Evolutionary conservation across 179 eudicot species (phyloP).

Genomic region (Gypsophila paniculata): DNA sequence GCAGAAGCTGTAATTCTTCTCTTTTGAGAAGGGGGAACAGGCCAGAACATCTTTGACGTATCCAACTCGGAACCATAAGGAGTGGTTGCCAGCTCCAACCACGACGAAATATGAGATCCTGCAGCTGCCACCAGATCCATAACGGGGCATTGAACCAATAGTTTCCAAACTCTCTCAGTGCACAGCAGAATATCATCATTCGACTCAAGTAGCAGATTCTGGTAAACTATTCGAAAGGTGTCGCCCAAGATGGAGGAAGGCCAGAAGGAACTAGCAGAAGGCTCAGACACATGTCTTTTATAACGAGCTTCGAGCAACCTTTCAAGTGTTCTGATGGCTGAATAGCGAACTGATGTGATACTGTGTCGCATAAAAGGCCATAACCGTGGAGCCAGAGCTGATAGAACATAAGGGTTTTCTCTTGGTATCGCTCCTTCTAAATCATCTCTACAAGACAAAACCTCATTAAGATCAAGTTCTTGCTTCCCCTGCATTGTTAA

Average conservation of each 20-base stretch:
- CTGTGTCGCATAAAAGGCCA: constrained; percentile 99
- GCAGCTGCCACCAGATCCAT: constrained; percentile 74
- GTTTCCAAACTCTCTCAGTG: constrained; percentile 94
- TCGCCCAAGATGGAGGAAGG: constrained; percentile 88
- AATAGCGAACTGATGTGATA: constrained; percentile 80
- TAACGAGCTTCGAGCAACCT: constrained; percentile 71
- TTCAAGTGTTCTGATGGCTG: constrained; percentile 83
- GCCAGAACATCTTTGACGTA: constrained; percentile 92
- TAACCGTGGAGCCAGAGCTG: constrained; percentile 90
- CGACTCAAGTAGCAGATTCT: constrained; percentile 87
- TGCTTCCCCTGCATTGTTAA: constrained; percentile 35
- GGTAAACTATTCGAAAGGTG: constrained; percentile 86
- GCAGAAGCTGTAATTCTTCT: constrained; percentile 77
- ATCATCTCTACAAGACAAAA: constrained; percentile 42
- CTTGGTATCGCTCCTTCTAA: constrained; percentile 42
- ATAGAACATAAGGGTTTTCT: constrained; percentile 67
- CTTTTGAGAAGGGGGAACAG: constrained; percentile 78
- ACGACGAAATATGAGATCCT: constrained; percentile 56
- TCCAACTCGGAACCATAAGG: constrained; percentile 89
- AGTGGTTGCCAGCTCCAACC: constrained; percentile 84
- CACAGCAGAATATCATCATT: constrained; percentile 80
- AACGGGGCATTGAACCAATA: constrained; percentile 70
- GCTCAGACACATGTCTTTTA: constrained; percentile 54
- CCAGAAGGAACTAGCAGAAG: constrained; percentile 64
- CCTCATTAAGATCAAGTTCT: constrained; percentile 74